Conservation (phyloP, 169 alveolate genomes). For the Plasmodium falciparum region DNA sequence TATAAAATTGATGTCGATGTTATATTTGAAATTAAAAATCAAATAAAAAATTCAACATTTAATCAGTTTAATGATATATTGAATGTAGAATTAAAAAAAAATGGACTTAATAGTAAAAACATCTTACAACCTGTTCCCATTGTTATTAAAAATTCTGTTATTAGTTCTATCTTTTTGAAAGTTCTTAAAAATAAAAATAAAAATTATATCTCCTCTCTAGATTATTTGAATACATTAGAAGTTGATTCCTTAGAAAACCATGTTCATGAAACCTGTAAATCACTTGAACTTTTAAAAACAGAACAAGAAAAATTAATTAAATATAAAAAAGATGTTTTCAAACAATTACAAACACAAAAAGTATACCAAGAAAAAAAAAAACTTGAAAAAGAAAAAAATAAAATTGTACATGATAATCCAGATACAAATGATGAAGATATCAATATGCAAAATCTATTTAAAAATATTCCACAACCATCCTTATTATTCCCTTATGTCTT, state of each 20-base stretch:
- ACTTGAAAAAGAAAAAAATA: conserved; percentile 68
- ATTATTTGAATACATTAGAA: conserved; percentile 45
- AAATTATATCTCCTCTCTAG: conserved; percentile 36
- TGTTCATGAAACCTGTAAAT: conserved; percentile 56
- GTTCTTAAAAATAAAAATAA: conserved; percentile 69
- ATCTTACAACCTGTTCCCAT: conserved; percentile 55
- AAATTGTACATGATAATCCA: conserved; percentile 57
- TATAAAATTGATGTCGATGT: conserved; percentile 74
- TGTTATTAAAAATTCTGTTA: conserved; percentile 48
- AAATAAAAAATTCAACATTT: conserved; percentile 62
- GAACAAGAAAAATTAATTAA: conserved; percentile 73
- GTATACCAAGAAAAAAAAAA: conserved; percentile 62
- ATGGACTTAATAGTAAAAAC: conserved; percentile 57
- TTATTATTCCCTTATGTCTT: conserved; percentile 60
- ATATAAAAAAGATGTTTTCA: conserved; percentile 71
- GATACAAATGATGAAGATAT: conserved; percentile 68
- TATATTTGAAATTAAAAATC: conserved; percentile 53
- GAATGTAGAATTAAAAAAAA: conserved; percentile 59
- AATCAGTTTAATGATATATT: conserved; percentile 68
- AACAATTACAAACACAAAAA: conserved; percentile 72
- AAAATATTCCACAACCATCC: conserved; percentile 69
- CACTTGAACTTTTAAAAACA: conserved; percentile 40
- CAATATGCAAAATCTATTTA: conserved; percentile 51
- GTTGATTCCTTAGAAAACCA: conserved; percentile 44
- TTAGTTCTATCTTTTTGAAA: conserved; percentile 58